A percentile compares a stretch with the other conserved stretches of the same genome.
phyloP scores from a whole-genome alignment of 768 basidiomycete genomes.

The Lactarius psammicola region DNA sequence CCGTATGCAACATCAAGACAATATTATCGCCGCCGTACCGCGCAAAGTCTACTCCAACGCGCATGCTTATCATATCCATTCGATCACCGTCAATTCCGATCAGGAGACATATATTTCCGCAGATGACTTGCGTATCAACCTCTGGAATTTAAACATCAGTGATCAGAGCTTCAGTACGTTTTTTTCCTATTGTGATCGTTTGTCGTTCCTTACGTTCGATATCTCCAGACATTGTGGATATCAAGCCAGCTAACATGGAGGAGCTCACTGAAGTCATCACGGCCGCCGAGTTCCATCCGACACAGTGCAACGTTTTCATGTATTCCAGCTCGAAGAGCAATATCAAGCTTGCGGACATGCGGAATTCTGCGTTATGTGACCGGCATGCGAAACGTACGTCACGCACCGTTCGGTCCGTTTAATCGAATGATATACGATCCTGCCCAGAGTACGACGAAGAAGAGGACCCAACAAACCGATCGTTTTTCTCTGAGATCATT shows the following conservation, averaged over 20 bases:
- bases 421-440: constrained; percentile 19
- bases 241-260: constrained; percentile 99
- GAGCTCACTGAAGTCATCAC: constrained; percentile 99
- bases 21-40: constrained; percentile 97
- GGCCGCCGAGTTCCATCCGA: constrained; percentile 98
- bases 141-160: constrained; percentile 98
- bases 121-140: constrained; percentile 95
- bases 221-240: constrained; percentile 91
- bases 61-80: constrained; percentile 99
- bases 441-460: constrained; percentile 93
- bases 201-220: constrained; percentile 4
- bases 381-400: constrained; percentile 89
- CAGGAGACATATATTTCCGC: constrained; percentile 99
- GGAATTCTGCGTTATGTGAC: constrained; percentile 96
- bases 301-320: constrained; percentile 98
- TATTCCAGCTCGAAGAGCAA: constrained; percentile 99
- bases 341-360: constrained; percentile 99
- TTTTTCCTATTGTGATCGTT: not conserved
- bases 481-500: constrained; percentile 99
- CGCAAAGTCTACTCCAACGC: constrained; percentile 99
- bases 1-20: constrained; percentile 90
- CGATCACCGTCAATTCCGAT: constrained; percentile 98
- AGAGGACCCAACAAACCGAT: constrained; percentile 94
- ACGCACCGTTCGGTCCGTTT: constrained; percentile 12
- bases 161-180: constrained; percentile 98